phyloP scores from a whole-genome alignment of 2,329 filamentous ascomycete species.

The Eutypella sp. region DNA sequence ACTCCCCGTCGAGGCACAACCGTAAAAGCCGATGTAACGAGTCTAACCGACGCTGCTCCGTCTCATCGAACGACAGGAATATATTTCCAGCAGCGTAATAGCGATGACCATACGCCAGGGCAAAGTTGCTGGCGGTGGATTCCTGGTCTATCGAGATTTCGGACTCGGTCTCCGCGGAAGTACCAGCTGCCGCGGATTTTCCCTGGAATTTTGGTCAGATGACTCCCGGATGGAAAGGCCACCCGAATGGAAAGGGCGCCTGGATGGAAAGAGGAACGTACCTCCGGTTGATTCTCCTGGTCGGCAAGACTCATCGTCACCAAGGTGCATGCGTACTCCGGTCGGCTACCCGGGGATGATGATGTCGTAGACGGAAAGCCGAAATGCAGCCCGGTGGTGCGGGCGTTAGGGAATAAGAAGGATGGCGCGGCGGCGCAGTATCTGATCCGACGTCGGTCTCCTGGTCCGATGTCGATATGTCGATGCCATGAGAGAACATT shows the following conservation, averaged over 20 bases:
- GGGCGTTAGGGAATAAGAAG: background rate
- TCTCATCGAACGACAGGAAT: conserved; percentile 24
- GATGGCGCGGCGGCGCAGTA: background rate
- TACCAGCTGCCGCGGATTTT: background rate
- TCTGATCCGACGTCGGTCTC: background rate
- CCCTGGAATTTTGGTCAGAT: background rate
- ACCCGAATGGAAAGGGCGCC: too few species aligned
- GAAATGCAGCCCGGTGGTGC: background rate
- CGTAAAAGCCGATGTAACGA: conserved; percentile 21
- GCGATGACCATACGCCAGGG: conserved; percentile 24
- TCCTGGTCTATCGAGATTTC: conserved; percentile 8
- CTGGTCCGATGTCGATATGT: background rate
- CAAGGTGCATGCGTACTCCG: background rate
- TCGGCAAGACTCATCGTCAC: background rate
- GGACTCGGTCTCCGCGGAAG: conserved; percentile 9
- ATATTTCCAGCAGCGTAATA: conserved; percentile 25
- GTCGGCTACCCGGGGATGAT: background rate
- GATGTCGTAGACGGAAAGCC: too few species aligned
- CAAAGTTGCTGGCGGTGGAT: conserved; percentile 12
- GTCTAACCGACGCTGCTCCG: conserved; percentile 22
- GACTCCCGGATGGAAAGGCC: background rate
- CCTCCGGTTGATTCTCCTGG: background rate
- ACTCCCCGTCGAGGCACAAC: conserved; percentile 22
- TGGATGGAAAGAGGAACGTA: background rate
- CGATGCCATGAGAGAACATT: background rate